Evolutionary conservation across 2,329 filamentous ascomycete genomes (phyloP), one percentile per base, ranked within the genome.

Genomic region (Talaromyces sp.): DNA sequence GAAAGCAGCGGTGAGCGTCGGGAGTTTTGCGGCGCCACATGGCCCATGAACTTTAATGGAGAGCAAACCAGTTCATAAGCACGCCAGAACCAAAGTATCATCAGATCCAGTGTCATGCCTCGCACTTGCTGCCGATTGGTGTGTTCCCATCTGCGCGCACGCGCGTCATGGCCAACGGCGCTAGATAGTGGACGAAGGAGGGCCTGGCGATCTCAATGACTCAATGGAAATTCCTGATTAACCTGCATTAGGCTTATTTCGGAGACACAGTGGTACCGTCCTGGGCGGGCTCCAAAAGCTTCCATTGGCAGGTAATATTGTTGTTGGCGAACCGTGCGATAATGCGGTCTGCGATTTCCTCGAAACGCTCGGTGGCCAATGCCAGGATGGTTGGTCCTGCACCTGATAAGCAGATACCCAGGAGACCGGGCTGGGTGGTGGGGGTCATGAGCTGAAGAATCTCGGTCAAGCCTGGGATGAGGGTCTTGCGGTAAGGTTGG

Each of bases 351-450:
- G 94, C 93, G 64, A 99, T 97, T 53, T 85, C 81, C 55, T 91
- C 87, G 70, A 97, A 97, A 76, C 96, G 90, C 62, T 87, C 82
- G 2, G 93, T 97, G 2, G 94, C 94, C 36, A 99, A 82, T 3
- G 93, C 94, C 40, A 99, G 80, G 59, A 99, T 97, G 24, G 93
- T 97, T 19, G 94, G 94, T 0, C 94, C 94, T 7, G 94, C 94
- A 17, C 94, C 94, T 0, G 92, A 97, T 22, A 99, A 80, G 72
- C 94, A 99, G 57, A 97, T 95, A 36, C 94, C 94, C 49, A 97
- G 82, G 49, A 99, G 84, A 5, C 94, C 94, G 1, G 89, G 86
- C 70, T 97, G 91, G 4, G 88, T 88, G 67, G 85, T 83, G 24
- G 93, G 94, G 10, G 90, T 96, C 79, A 97, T 92, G 55, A 88